Conservation (phyloP, 495 filamentous ascomycete genomes). For the Podospora australis region DNA sequence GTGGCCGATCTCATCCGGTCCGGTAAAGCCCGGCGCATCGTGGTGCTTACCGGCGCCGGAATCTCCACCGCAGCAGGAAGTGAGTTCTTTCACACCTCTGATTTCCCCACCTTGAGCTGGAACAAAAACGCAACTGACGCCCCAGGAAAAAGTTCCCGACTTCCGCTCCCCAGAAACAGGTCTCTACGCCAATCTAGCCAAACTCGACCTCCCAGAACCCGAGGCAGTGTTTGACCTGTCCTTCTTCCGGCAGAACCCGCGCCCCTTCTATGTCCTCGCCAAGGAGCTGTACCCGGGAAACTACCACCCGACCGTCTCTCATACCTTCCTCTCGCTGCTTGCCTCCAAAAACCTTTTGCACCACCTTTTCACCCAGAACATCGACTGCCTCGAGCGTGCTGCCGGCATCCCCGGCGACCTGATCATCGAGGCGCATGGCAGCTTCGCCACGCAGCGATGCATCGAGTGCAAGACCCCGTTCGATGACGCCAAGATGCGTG, state of each 20-base stretch:
- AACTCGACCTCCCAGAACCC: conserved; percentile 75
- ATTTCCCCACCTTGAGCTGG: neutral
- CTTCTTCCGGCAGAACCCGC: conserved; percentile 78
- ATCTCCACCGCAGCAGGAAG: conserved; percentile 55
- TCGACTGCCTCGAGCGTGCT: conserved; percentile 85
- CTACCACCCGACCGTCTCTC: conserved; percentile 78
- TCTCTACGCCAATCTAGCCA: conserved; percentile 75
- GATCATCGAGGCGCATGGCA: conserved; percentile 92
- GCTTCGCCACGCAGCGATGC: conserved; percentile 82
- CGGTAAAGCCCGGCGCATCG: conserved; percentile 58
- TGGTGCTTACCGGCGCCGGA: conserved; percentile 70
- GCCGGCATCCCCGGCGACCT: conserved; percentile 75
- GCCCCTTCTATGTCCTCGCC: conserved; percentile 86
- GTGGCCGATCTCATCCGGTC: conserved; percentile 71
- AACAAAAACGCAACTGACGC: conserved; percentile 16
- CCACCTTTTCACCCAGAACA: conserved; percentile 95
- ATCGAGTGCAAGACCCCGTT: conserved; percentile 75
- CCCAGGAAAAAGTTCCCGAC: conserved; percentile 63
- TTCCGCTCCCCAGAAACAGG: conserved; percentile 72
- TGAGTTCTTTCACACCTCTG: conserved; percentile 28
- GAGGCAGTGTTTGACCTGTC: conserved; percentile 75
- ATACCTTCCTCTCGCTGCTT: conserved; percentile 71
- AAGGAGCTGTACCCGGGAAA: conserved; percentile 89
- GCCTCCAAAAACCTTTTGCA: conserved; percentile 69
- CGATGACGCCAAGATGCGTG: conserved; percentile 65